Evolutionary conservation across 2,329 filamentous ascomycete species (phyloP).

Genomic region (Aspergillus japonicus): DNA sequence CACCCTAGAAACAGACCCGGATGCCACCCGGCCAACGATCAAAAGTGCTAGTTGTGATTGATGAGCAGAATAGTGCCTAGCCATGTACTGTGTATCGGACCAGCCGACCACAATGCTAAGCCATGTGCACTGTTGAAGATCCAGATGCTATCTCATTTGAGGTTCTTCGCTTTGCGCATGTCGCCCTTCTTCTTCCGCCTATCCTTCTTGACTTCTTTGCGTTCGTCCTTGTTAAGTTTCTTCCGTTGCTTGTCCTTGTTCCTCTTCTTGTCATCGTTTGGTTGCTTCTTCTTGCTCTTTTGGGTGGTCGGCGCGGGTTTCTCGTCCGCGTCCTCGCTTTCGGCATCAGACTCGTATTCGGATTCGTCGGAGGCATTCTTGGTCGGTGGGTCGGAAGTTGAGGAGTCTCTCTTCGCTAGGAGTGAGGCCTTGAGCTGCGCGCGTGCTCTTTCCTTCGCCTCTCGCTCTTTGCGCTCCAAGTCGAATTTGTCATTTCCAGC

Average conservation of each 20-base stretch:
- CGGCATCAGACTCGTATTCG: conserved; percentile 21
- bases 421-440: conserved; percentile 50
- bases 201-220: conserved; percentile 40
- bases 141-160: conserved; percentile 18
- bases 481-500: conserved; percentile 54
- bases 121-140: not conserved
- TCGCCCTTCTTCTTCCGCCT: conserved; percentile 15
- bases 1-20: not conserved
- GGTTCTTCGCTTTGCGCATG: conserved; percentile 29
- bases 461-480: conserved; percentile 49
- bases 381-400: conserved; percentile 24
- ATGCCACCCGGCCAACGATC: not conserved
- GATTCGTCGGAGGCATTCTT: conserved; percentile 19
- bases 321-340: conserved; percentile 15
- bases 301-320: not conserved
- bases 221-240: conserved; percentile 28
- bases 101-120: conserved; percentile 6
- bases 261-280: conserved; percentile 23
- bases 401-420: conserved; percentile 39
- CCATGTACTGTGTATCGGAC: not conserved
- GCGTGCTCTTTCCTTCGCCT: conserved; percentile 52
- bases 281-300: conserved; percentile 5
- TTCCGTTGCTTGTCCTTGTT: conserved; percentile 30
- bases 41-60: not conserved
- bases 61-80: not conserved